A percentile compares a stretch with the other conserved stretches of the same genome.
Evolutionary conservation across 257 asterid species (phyloP).

Genomic region (Petrea volubilis): DNA sequence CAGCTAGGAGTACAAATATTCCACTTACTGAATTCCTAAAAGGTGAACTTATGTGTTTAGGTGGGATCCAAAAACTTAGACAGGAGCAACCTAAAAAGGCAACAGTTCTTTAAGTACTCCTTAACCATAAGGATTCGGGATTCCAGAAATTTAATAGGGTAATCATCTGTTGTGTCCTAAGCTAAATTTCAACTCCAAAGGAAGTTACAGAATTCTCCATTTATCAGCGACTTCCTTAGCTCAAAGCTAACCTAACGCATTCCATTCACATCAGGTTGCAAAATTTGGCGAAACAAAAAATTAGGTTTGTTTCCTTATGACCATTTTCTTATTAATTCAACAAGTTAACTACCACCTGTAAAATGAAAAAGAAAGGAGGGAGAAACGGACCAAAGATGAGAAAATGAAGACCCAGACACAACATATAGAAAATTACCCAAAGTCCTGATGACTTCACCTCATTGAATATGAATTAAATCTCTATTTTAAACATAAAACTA

Average conservation of each 20-base stretch:
- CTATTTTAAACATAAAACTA: background rate
- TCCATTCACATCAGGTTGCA: background rate
- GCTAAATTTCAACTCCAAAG: slow-evolving; percentile 3
- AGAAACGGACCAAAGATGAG: background rate
- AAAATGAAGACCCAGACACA: background rate
- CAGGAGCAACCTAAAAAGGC: background rate
- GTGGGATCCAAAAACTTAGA: background rate
- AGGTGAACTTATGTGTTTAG: background rate
- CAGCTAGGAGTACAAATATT: background rate
- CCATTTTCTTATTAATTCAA: background rate
- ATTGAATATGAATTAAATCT: background rate
- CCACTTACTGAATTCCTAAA: background rate
- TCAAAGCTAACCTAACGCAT: background rate
- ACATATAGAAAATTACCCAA: background rate
- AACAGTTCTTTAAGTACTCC: slow-evolving; percentile 5
- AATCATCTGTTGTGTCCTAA: background rate
- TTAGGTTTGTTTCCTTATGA: background rate
- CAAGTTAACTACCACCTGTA: background rate
- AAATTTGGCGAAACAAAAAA: background rate
- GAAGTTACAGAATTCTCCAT: background rate
- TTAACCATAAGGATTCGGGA: background rate
- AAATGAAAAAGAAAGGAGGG: background rate
- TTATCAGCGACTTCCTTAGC: background rate
- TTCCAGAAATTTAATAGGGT: background rate
- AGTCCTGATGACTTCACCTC: slow-evolving; percentile 3